Evolutionary conservation across 345 rosid species (phyloP), one percentile per base, ranked within the genome.

Genomic region (Melaleuca alternifolia): DNA sequence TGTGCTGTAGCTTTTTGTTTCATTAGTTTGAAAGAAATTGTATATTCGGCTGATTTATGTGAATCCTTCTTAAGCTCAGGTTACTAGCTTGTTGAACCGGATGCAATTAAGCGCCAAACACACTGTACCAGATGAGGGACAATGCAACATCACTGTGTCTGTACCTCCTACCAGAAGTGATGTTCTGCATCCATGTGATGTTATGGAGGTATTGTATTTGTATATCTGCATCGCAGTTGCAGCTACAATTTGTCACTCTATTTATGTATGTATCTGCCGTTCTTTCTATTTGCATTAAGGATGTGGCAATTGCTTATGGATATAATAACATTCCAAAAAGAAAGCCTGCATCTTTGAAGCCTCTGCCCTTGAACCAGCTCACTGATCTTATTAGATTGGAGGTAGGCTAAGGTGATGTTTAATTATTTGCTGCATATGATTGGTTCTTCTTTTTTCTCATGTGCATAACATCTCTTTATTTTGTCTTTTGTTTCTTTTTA

Each of bases 301-400:
- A 97, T 90, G 98, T 97, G 87, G 99, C 98, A 81, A 96, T 96
- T 91, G 99, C 99, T 83, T 95, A 94, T 92, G 99, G 99, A 33
- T 97, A 91, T 89, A 95, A 96, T 88, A 94, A 94, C 84, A 94
- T 97, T 88, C 96, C 94, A 50, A 94, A 87, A 91, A 95, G 92
- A 86, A 94, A 41, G 91, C 93, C 92, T 30, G 90, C 92, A 57
- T 94, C 98, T 50, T 88, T 96, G 89, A 92, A 90, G 90, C 95
- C 98, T 18, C 87, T 96, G 83, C 89, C 94, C 44, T 90, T 95
- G 91, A 96, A 94, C 88, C 93, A 96, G 90, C 93, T 97, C 83
- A 92, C 90, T 88, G 97, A 96, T 92, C 97, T 94, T 53, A 90
- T 97, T 56, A 92, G 99, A 91, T 82, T 75, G 85, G 99, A 97